Conservation (phyloP, 2,329 filamentous ascomycete species). For the Thielaviopsis cerberus region DNA sequence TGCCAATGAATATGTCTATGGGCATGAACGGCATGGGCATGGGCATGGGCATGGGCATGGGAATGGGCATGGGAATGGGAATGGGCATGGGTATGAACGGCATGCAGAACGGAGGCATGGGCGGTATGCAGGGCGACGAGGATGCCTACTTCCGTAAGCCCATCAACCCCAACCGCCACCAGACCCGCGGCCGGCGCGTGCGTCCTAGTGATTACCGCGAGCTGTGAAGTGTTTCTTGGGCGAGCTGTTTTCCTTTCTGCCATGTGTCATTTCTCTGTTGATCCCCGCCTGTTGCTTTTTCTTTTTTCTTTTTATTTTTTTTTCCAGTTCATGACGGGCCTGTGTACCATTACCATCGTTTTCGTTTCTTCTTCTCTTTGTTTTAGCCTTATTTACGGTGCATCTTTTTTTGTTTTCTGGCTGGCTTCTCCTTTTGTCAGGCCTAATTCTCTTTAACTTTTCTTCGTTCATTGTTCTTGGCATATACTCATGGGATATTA, state of each 20-base stretch:
- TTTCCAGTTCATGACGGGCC: background rate
- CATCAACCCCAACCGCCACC: constrained; percentile 80
- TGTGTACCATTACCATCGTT: background rate
- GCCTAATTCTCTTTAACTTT: background rate
- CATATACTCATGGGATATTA: background rate
- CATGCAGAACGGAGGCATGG: constrained; percentile 18
- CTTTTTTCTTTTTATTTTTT: background rate
- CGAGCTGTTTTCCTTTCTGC: constrained; percentile 6
- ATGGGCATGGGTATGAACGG: constrained; percentile 18
- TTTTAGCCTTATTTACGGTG: background rate
- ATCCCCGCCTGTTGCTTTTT: no score
- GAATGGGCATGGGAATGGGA: constrained; percentile 17
- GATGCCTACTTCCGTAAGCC: constrained; percentile 91
- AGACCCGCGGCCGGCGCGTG: constrained; percentile 59
- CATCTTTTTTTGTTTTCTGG: background rate
- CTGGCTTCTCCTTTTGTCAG: background rate
- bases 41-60: constrained; percentile 17
- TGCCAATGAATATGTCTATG: constrained; percentile 16
- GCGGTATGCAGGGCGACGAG: constrained; percentile 35
- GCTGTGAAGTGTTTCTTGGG: constrained; percentile 33
- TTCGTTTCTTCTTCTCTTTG: background rate
- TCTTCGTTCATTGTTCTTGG: background rate
- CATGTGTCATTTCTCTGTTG: no score
- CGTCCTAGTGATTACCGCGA: constrained; percentile 84
- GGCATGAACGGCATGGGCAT: constrained; percentile 16